phyloP scores from a whole-genome alignment of 441 rosid genomes.

The Hura crepitans region DNA sequence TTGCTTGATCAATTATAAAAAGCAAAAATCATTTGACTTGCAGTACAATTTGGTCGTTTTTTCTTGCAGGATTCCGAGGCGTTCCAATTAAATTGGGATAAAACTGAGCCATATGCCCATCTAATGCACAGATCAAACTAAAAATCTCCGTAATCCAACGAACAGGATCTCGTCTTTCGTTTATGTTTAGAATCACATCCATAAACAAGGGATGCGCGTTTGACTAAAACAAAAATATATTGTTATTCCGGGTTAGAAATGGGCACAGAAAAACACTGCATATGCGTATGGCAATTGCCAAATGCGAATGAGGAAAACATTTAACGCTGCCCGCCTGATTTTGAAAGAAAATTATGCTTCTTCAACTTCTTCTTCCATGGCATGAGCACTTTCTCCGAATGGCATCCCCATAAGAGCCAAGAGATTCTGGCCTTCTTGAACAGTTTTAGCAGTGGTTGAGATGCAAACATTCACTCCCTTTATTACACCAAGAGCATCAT shows the following conservation, averaged over 20 bases:
- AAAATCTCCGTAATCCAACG: no score
- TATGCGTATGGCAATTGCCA: not conserved
- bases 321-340: slow-evolving; percentile 51
- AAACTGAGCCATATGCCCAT: no score
- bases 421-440: slow-evolving; percentile 69
- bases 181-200: not conserved
- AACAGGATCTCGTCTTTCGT: not conserved
- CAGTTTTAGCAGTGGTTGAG: slow-evolving; percentile 64
- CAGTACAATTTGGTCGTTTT: no score
- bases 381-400: slow-evolving; percentile 53
- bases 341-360: slow-evolving; percentile 67
- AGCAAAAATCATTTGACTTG: no score
- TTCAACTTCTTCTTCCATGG: slow-evolving; percentile 74
- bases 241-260: not conserved
- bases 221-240: not conserved
- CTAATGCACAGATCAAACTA: no score
- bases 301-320: not conserved
- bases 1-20: no score
- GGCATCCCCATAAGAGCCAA: slow-evolving; percentile 96
- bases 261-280: slow-evolving; percentile 2
- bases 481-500: slow-evolving; percentile 57
- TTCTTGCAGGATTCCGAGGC: no score
- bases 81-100: no score
- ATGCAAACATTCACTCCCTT: slow-evolving; percentile 96
- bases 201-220: not conserved